Evolutionary conservation across 2,329 filamentous ascomycete species (phyloP).

Genomic region (Remersonia thermophila): DNA sequence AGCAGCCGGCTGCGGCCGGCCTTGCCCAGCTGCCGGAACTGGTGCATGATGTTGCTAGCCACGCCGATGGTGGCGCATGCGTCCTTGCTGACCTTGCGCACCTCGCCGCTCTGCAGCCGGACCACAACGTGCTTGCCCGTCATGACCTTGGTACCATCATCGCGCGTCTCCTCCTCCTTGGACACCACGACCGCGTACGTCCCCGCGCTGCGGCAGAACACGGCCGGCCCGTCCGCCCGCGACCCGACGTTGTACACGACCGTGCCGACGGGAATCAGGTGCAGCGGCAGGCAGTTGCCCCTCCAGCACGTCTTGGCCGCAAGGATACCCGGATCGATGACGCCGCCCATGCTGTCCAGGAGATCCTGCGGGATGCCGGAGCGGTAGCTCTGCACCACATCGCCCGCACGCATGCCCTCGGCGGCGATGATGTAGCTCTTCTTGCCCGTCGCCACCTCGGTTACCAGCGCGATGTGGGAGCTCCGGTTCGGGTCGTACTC

Average conservation of each 20-base stretch:
- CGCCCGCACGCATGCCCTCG: constrained; percentile 84
- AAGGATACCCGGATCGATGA: constrained; percentile 87
- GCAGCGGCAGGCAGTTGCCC: constrained; percentile 87
- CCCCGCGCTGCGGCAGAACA: constrained; percentile 90
- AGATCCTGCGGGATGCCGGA: constrained; percentile 78
- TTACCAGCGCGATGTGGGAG: constrained; percentile 83
- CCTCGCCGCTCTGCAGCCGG: constrained; percentile 81
- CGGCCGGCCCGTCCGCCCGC: constrained; percentile 57
- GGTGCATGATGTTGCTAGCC: constrained; percentile 84
- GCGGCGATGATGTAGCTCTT: constrained; percentile 92
- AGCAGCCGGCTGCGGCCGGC: constrained; percentile 88
- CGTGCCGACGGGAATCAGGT: constrained; percentile 93
- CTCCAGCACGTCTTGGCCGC: constrained; percentile 88
- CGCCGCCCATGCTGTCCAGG: constrained; percentile 82
- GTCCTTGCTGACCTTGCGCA: constrained; percentile 78
- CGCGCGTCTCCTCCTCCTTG: constrained; percentile 66
- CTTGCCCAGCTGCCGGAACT: constrained; percentile 86
- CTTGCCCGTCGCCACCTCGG: constrained; percentile 56
- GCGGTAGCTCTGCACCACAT: constrained; percentile 84
- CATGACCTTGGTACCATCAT: constrained; percentile 47
- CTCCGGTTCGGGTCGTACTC: constrained; percentile 92
- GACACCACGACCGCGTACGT: constrained; percentile 81
- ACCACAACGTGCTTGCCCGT: constrained; percentile 71
- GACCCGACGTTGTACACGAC: constrained; percentile 84
- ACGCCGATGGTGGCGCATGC: constrained; percentile 91